Evolutionary conservation across 2,329 filamentous ascomycete species (phyloP), one percentile per base, ranked within the genome.

Genomic region (Clarireedia paspali): DNA sequence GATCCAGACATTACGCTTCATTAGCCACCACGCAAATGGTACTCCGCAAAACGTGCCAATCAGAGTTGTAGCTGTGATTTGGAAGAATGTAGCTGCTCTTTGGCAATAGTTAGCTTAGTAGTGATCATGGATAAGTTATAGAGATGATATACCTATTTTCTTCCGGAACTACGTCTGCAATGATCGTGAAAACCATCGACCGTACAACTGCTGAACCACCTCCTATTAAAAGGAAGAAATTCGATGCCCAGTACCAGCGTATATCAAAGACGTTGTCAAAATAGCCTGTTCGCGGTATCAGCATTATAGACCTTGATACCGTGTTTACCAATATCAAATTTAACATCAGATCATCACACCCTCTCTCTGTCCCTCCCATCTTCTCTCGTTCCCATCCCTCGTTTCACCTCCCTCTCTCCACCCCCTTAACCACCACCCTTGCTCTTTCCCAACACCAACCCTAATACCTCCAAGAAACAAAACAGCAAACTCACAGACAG

Each of bases 101-200:
- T 26, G 64, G 63, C 17, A 62, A 27, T 30, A 34, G n/a, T 36
- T 36, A 49, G 47, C 14, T 48, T 39, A 24, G 9, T 20, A 14
- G n/a, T 14, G 14, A 10, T 17, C 3, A 10, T 42, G 5, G n/a
- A 34, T 23, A 23, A 45, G 12, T 42, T 44, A 10, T 30, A 6
- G 12, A 17, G 38, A 42, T 17, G n/a, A 55, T 9, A 24, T 27
- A 47, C 40, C 48, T 58, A 44, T 70, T 70, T 2, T 70, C 67
- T 34, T 70, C 69, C 0, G 68, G 61, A 0, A 68, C 61, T 6
- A 72, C 60, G 57, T 73, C 71, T 1, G 70, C 66, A 2, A 70
- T 54, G 24, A 73, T 71, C 23, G 69, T 68, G 6, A 62, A 64
- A 5, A 70, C 46, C 5, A 63, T 62, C 5, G 69, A 66, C 4